Evolutionary conservation across 2,329 filamentous ascomycete genomes (phyloP).

Genomic region (Lachnellula suecica): DNA sequence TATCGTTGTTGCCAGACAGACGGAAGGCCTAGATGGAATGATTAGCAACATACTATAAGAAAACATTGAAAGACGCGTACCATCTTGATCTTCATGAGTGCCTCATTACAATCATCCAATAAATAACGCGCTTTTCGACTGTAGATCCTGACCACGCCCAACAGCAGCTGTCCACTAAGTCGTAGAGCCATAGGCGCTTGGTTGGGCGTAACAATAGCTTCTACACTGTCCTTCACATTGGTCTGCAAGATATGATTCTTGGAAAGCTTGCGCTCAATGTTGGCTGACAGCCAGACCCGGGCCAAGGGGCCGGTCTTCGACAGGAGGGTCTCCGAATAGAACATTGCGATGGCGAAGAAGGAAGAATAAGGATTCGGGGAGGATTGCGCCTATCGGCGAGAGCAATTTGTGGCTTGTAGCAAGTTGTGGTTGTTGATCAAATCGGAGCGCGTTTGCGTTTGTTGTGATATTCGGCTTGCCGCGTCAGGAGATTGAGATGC

Average conservation of each 20-base stretch:
- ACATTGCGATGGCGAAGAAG: slow-evolving; percentile 61
- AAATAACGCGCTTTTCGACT: slow-evolving; percentile 95
- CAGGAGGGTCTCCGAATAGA: slow-evolving; percentile 94
- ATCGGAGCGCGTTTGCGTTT: slow-evolving; percentile 22
- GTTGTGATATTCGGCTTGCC: slow-evolving; percentile 24
- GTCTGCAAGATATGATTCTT: slow-evolving; percentile 95
- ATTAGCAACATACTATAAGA: slow-evolving; percentile 32
- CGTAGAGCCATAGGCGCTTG: slow-evolving; percentile 94
- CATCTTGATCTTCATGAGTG: slow-evolving; percentile 98
- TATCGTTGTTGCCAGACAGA: slow-evolving; percentile 90
- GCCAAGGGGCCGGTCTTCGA: slow-evolving; percentile 97
- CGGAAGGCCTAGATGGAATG: slow-evolving; percentile 73
- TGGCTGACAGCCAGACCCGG: slow-evolving; percentile 96
- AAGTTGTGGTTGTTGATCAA: slow-evolving; percentile 9
- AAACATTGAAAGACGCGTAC: slow-evolving; percentile 49
- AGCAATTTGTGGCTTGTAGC: slow-evolving; percentile 15
- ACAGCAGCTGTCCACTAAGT: slow-evolving; percentile 86
- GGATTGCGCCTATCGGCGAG: slow-evolving; percentile 22
- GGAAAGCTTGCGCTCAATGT: slow-evolving; percentile 96
- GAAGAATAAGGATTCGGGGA: slow-evolving; percentile 17
- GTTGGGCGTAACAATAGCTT: slow-evolving; percentile 88
- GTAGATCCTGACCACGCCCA: slow-evolving; percentile 97
- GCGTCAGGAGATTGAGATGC: slow-evolving; percentile 19
- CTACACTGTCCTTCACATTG: slow-evolving; percentile 91
- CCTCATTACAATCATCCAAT: slow-evolving; percentile 96